These are phyloP conservation scores for Phlebiopsis gigantea DNA, from an alignment of 768 basidiomycete genomes.

Conservation along the genomic window DNA sequence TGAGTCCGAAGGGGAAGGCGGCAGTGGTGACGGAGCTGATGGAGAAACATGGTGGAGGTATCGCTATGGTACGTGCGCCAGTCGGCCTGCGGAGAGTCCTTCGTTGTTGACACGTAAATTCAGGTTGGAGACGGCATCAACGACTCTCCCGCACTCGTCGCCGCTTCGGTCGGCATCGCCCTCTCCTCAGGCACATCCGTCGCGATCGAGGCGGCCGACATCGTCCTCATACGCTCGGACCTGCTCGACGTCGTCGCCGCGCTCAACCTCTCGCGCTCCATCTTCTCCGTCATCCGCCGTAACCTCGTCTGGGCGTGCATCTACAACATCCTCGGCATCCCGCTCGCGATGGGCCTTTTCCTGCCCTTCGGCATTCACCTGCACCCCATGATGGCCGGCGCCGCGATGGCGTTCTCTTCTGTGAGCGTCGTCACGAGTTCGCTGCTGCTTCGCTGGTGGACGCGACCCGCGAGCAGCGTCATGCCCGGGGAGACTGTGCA, in stretches of 20 bases:
- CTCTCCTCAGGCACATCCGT: conserved; percentile 95
- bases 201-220: conserved; percentile 96
- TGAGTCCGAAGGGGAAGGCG: conserved; percentile 96
- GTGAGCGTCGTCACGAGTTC: conserved; percentile 94
- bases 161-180: conserved; percentile 94
- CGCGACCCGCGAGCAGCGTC: conserved; percentile 59
- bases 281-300: conserved; percentile 85
- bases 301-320: conserved; percentile 97
- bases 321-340: conserved; percentile 91
- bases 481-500: conserved; percentile 53
- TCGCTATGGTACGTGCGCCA: conserved; percentile 75
- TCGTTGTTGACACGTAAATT: not conserved
- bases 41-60: conserved; percentile 61
- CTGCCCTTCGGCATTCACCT: conserved; percentile 88
- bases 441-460: conserved; percentile 83
- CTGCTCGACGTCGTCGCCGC: conserved; percentile 97
- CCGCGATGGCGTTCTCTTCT: conserved; percentile 96
- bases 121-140: conserved; percentile 99
- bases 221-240: conserved; percentile 96
- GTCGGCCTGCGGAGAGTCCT: not conserved
- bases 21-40: conserved; percentile 77
- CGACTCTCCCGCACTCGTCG: conserved; percentile 95
- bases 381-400: conserved; percentile 98
- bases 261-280: conserved; percentile 80
- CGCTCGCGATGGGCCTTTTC: conserved; percentile 96